A percentile compares a stretch with the other conserved stretches of the same genome.
Conservation (phyloP, 1,284 basidiomycete genomes). For the Sporisorium graminicola region DNA sequence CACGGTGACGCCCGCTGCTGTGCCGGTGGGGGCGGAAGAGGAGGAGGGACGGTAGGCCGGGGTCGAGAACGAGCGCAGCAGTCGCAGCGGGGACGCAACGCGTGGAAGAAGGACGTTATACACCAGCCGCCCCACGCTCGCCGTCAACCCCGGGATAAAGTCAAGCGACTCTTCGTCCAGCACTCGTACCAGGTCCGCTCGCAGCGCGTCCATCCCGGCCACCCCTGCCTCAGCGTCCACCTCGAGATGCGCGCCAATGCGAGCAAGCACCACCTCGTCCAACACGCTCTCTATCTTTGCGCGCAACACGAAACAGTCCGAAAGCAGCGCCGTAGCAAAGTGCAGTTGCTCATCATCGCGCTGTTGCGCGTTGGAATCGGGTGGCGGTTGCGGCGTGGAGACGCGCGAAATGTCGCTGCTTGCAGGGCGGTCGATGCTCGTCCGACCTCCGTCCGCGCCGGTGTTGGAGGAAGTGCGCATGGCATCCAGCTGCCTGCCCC, state of each 20-base stretch:
- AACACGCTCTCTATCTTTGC: conserved; percentile 2
- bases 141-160: conserved; percentile 24
- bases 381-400: conserved; percentile 28
- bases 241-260: not conserved
- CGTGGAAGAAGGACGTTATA: conserved; percentile 78
- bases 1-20: conserved; percentile 53
- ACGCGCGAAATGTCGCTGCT: conserved; percentile 30
- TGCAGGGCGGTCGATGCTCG: conserved; percentile 8
- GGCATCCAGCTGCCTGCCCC: conserved; percentile 7
- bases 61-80: conserved; percentile 87
- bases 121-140: conserved; percentile 12
- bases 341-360: conserved; percentile 28
- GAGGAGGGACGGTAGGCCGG: conserved; percentile 79
- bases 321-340: conserved; percentile 1
- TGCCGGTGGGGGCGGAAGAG: conserved; percentile 64
- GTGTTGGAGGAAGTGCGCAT: not conserved
- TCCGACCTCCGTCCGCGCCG: not conserved
- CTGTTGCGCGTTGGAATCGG: conserved; percentile 19
- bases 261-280: conserved; percentile 5
- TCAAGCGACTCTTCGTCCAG: conserved; percentile 32
- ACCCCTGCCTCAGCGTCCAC: not conserved
- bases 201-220: not conserved
- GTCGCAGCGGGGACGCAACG: conserved; percentile 85
- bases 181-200: conserved; percentile 13
- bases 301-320: conserved; percentile 15